A percentile compares a stretch with the other conserved stretches of the same genome.
Conservation (phyloP, 2,329 filamentous ascomycete genomes). For the Hymenoscyphus occultus region DNA sequence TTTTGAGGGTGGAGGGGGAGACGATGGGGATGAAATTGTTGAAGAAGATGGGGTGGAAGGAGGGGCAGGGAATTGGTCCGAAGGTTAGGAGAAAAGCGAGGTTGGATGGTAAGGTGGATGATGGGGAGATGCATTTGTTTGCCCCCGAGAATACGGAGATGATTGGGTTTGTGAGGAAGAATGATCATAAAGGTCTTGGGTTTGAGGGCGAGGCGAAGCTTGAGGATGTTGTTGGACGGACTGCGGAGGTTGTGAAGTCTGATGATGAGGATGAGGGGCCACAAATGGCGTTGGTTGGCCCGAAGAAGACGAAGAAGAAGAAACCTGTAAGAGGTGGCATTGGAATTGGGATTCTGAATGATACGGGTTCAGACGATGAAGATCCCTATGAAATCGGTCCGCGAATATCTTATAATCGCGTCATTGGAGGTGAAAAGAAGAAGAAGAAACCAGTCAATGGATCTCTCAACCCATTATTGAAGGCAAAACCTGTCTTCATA, state of each 20-base stretch:
- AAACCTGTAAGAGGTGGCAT: slow-evolving; percentile 62
- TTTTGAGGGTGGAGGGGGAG: slow-evolving; percentile 71
- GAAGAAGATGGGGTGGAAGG: slow-evolving; percentile 92
- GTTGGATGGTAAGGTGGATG: slow-evolving; percentile 53
- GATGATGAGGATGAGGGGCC: slow-evolving; percentile 48
- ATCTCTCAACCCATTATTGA: slow-evolving; percentile 61
- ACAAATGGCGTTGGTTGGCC: slow-evolving; percentile 21
- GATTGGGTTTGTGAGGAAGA: slow-evolving; percentile 63
- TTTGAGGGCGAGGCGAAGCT: slow-evolving; percentile 59
- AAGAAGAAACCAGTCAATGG: slow-evolving; percentile 63
- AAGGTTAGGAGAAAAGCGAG: slow-evolving; percentile 74
- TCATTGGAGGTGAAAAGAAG: slow-evolving; percentile 78
- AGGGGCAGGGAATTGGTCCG: slow-evolving; percentile 88
- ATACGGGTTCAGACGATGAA: slow-evolving; percentile 91
- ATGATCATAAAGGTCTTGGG: slow-evolving; percentile 68
- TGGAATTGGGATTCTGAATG: slow-evolving; percentile 85
- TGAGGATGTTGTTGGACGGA: slow-evolving; percentile 33
- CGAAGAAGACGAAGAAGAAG: slow-evolving; percentile 46
- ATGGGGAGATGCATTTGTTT: slow-evolving; percentile 64
- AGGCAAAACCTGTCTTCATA: slow-evolving; percentile 70
- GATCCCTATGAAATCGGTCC: slow-evolving; percentile 92
- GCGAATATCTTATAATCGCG: slow-evolving; percentile 79
- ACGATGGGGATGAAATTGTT: slow-evolving; percentile 85
- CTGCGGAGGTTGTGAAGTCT: slow-evolving; percentile 36
- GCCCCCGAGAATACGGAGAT: slow-evolving; percentile 77